These are phyloP conservation scores for Rostrohypoxylon terebratum DNA, from an alignment of 495 filamentous ascomycete species.

Conservation along the genomic window DNA sequence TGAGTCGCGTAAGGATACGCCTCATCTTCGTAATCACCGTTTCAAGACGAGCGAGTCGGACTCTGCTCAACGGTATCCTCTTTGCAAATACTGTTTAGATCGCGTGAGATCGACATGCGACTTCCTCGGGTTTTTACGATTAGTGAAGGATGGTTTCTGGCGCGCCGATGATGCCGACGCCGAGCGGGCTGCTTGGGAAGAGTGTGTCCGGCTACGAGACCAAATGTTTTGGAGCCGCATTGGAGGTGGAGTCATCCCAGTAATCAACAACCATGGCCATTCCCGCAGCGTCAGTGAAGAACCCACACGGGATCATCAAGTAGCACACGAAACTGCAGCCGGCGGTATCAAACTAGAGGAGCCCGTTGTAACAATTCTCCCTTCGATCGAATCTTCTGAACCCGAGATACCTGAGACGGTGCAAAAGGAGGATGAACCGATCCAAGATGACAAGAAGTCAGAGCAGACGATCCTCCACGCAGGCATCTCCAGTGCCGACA, in stretches of 20 bases:
- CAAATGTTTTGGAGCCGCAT: constrained; percentile 96
- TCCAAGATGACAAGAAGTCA: constrained; percentile 23
- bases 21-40: constrained; percentile 82
- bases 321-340: constrained; percentile 14
- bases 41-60: constrained; percentile 89
- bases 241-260: constrained; percentile 86
- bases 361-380: neutral
- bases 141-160: constrained; percentile 91
- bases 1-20: constrained; percentile 75
- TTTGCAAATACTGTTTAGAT: constrained; percentile 87
- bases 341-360: constrained; percentile 18
- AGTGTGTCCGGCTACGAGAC: constrained; percentile 87
- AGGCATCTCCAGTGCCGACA: constrained; percentile 1
- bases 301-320: constrained; percentile 34
- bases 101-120: constrained; percentile 91
- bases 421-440: constrained; percentile 16
- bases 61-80: constrained; percentile 85
- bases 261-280: constrained; percentile 52
- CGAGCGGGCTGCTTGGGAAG: constrained; percentile 89
- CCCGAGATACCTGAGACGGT: constrained; percentile 25
- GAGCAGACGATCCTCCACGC: constrained; percentile 9
- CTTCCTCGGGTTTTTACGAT: constrained; percentile 88
- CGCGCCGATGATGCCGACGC: constrained; percentile 80
- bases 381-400: constrained; percentile 19
- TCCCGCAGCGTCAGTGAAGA: constrained; percentile 38